Conservation (phyloP, 202 grass and related monocot genomes). For the Schoenoplectus triqueter region DNA sequence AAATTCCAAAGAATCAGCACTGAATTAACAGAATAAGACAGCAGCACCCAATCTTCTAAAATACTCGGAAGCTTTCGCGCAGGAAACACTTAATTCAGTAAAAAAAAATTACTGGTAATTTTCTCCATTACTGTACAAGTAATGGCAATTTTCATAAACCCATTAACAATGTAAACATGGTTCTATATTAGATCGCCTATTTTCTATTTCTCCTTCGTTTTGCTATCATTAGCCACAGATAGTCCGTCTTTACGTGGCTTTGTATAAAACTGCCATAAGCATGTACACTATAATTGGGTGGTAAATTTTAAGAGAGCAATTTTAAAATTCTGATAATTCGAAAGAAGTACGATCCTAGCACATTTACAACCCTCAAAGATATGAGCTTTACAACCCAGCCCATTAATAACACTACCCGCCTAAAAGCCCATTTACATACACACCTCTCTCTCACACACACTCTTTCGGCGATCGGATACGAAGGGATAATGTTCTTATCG, state of each 20-base stretch:
- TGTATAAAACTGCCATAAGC: neutral
- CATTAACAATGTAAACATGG: neutral
- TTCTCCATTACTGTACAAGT: neutral
- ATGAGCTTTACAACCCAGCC: neutral
- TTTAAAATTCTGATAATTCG: neutral
- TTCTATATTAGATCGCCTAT: neutral
- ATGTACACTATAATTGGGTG: conserved; percentile 5
- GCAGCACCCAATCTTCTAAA: neutral
- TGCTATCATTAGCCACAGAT: conserved; percentile 8
- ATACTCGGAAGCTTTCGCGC: neutral
- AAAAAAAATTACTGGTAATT: conserved; percentile 5
- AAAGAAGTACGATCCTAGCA: neutral
- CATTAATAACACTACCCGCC: neutral
- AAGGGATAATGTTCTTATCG: no score
- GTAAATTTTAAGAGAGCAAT: neutral
- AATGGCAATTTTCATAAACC: neutral
- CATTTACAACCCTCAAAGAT: neutral
- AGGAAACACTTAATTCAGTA: neutral
- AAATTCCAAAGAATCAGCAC: neutral
- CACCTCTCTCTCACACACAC: neutral
- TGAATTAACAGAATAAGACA: conserved; percentile 11
- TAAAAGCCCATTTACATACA: conserved; percentile 7
- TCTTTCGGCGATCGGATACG: no score
- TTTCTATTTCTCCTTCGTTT: conserved; percentile 12
- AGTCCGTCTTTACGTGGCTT: neutral